Conservation (phyloP, 2,329 filamentous ascomycete species). For the Shiraia bambusicola region DNA sequence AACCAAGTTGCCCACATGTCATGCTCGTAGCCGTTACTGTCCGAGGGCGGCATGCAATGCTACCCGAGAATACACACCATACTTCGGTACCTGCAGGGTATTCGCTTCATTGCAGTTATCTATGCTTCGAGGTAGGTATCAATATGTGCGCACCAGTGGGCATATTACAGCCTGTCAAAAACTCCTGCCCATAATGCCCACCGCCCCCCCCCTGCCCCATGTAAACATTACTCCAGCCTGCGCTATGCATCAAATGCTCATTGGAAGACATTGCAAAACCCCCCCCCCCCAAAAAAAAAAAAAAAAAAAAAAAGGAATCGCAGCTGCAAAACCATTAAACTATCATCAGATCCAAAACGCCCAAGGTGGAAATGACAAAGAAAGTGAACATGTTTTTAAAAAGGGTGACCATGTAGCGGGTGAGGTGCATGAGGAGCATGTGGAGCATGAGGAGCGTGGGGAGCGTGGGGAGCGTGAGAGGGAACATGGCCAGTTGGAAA, state of each 20-base stretch:
- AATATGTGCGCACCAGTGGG: background rate
- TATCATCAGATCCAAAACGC: too few relatives aligned
- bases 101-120: background rate
- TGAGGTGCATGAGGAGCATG: too few relatives aligned
- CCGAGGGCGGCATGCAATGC: conserved; percentile 1
- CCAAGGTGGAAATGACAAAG: too few relatives aligned
- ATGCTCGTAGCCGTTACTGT: background rate
- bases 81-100: background rate
- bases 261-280: background rate
- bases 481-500: background rate
- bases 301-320: too few relatives aligned
- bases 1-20: conserved; percentile 3
- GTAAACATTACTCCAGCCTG: conserved; percentile 1
- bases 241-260: conserved; percentile 4
- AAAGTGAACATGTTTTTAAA: too few relatives aligned
- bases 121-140: background rate
- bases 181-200: conserved; percentile 1
- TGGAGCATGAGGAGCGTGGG: too few relatives aligned
- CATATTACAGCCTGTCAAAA: background rate
- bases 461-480: too few relatives aligned
- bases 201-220: too few relatives aligned
- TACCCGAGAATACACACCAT: background rate
- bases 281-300: too few relatives aligned
- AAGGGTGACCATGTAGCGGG: too few relatives aligned
- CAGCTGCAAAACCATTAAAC: too few relatives aligned